These are phyloP conservation scores for Penicillium sp. DNA, from an alignment of 2,329 filamentous ascomycete genomes.

Conservation along the genomic window DNA sequence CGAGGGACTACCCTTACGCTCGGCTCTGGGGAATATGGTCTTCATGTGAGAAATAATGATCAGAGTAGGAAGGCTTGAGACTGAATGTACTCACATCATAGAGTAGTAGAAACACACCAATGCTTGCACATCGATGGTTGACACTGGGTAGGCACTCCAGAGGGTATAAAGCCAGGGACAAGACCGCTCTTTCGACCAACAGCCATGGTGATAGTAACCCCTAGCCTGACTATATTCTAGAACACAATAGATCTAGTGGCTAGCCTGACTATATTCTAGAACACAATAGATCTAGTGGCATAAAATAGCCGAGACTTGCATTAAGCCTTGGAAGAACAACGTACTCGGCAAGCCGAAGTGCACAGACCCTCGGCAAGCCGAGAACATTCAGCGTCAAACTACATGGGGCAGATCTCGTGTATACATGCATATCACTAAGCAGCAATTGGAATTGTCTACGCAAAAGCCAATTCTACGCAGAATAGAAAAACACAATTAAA, in stretches of 20 bases:
- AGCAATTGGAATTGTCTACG: not conserved
- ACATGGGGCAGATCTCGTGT: not conserved
- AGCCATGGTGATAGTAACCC: not conserved
- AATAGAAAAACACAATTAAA: not conserved
- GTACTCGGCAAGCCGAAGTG: not conserved
- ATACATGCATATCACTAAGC: not conserved
- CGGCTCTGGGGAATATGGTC: not conserved
- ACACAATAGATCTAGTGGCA: not conserved
- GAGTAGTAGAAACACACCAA: not conserved
- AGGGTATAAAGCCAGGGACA: not conserved
- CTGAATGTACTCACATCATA: not conserved
- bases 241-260: not conserved
- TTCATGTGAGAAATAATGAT: not conserved
- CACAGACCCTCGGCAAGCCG: not conserved
- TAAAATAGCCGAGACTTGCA: not conserved
- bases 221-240: not conserved
- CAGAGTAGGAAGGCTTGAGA: not conserved
- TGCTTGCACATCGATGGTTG: not conserved
- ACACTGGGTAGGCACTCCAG: not conserved
- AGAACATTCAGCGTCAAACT: not conserved
- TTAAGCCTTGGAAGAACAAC: not conserved
- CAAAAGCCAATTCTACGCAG: not conserved
- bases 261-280: not conserved
- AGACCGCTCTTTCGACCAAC: not conserved
- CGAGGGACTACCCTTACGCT: not conserved